A percentile compares a stretch with the other conserved stretches of the same genome.
Evolutionary conservation across 2,329 filamentous ascomycete genomes (phyloP).

Genomic region (Conoideocrella luteorostrata): DNA sequence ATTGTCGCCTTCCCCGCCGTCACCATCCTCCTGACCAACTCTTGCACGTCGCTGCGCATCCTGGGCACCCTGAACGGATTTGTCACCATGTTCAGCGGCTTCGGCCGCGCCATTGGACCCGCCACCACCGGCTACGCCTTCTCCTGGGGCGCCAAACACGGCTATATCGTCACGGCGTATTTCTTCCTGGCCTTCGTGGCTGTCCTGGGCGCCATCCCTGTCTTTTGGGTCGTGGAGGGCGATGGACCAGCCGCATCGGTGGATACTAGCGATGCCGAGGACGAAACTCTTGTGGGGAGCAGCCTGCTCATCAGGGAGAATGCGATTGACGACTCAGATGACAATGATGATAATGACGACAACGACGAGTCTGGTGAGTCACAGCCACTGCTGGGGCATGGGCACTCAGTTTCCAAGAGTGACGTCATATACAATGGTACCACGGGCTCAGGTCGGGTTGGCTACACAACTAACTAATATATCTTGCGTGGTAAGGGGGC

Average conservation of each 20-base stretch:
- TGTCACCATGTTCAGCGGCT: constrained; percentile 72
- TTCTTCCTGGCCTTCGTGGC: constrained; percentile 66
- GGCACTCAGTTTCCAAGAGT: background rate
- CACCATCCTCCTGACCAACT: constrained; percentile 88
- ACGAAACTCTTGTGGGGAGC: constrained; percentile 14
- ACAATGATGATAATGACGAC: background rate
- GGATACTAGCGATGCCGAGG: constrained; percentile 27
- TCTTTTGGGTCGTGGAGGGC: constrained; percentile 68
- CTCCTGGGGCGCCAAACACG: constrained; percentile 65
- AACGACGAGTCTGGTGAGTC: constrained; percentile 9
- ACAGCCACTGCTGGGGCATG: constrained; percentile 13
- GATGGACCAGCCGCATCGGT: constrained; percentile 50
- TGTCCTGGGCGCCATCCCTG: constrained; percentile 60
- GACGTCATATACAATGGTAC: background rate
- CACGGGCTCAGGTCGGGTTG: too few species aligned
- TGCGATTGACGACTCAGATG: constrained; percentile 17
- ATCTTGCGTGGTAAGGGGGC: too few species aligned
- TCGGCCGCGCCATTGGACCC: constrained; percentile 76
- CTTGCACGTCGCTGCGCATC: constrained; percentile 62
- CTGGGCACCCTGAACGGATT: constrained; percentile 88
- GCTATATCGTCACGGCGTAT: constrained; percentile 75
- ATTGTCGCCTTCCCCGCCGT: constrained; percentile 86
- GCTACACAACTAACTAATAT: too few species aligned
- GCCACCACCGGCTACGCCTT: constrained; percentile 68
- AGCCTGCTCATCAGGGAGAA: constrained; percentile 17